Evolutionary conservation across 108 stramenopile genomes (phyloP).

Genomic region (Mediolabrus comicus): DNA sequence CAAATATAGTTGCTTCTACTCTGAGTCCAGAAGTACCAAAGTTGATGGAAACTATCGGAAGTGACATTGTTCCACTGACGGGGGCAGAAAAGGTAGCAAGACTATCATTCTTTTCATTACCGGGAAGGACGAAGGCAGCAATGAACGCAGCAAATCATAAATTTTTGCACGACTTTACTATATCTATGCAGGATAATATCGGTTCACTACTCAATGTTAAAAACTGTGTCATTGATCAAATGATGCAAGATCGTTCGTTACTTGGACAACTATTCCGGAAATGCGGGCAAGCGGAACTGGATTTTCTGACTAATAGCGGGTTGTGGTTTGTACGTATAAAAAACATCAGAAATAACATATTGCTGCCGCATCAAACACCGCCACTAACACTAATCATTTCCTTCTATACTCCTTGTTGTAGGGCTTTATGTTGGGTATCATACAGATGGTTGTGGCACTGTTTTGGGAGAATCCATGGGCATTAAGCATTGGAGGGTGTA

Average conservation of each 20-base stretch:
- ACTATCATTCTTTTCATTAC: constrained; percentile 39
- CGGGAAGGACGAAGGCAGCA: constrained; percentile 18
- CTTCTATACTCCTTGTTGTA: no score
- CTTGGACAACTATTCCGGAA: constrained; percentile 77
- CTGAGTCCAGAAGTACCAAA: constrained; percentile 74
- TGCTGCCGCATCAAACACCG: no score
- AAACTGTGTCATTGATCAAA: constrained; percentile 86
- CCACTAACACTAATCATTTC: no score
- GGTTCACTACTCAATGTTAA: constrained; percentile 68
- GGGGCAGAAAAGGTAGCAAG: constrained; percentile 30
- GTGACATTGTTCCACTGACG: constrained; percentile 44
- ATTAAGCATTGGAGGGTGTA: constrained; percentile 83
- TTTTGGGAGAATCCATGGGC: constrained; percentile 95
- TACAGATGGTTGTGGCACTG: constrained; percentile 92
- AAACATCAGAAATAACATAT: no score
- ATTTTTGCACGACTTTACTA: constrained; percentile 54
- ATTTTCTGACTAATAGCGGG: constrained; percentile 85
- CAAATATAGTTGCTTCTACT: constrained; percentile 53
- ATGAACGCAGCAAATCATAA: constrained; percentile 46
- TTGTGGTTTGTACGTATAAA: no score
- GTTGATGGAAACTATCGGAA: constrained; percentile 56
- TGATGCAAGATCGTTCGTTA: constrained; percentile 76
- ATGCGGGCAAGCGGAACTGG: constrained; percentile 80
- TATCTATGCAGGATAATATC: constrained; percentile 74
- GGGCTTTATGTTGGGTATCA: constrained; percentile 89